Percentiles rank a stretch among this genome's conserved stretches.
Conservation (phyloP, 805 yeast species). For the Metschnikowia kunwiensis region DNA sequence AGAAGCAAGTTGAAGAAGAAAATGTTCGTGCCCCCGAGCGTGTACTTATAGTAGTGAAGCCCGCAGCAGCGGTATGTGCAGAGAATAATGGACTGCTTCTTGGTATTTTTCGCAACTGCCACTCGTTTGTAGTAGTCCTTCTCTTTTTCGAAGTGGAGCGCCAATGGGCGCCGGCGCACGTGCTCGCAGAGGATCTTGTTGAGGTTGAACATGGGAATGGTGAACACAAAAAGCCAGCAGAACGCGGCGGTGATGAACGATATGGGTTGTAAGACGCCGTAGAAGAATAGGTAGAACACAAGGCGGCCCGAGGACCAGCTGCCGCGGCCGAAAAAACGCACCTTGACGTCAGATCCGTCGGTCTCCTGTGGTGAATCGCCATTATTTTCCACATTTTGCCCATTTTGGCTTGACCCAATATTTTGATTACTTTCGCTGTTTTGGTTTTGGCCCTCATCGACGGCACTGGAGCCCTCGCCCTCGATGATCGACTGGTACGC, state of each 20-base stretch:
- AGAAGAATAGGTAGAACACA: slow-evolving; percentile 68
- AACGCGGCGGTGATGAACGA: slow-evolving; percentile 50
- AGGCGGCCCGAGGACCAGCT: slow-evolving; percentile 85
- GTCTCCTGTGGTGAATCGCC: slow-evolving; percentile 8
- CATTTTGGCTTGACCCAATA: too few species aligned
- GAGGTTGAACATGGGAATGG: slow-evolving; percentile 92
- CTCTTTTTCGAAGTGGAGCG: slow-evolving; percentile 69
- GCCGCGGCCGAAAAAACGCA: slow-evolving; percentile 85
- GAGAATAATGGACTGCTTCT: slow-evolving; percentile 59
- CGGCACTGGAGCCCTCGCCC: slow-evolving; percentile 16
- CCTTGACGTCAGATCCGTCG: slow-evolving; percentile 34
- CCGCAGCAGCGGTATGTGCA: slow-evolving; percentile 94
- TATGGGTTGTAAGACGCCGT: slow-evolving; percentile 67
- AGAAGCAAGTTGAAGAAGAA: slow-evolving; percentile 81
- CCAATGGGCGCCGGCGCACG: slow-evolving; percentile 85
- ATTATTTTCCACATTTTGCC: neutral
- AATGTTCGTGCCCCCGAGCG: slow-evolving; percentile 94
- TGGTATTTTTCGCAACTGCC: slow-evolving; percentile 23
- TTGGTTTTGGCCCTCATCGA: slow-evolving; percentile 20
- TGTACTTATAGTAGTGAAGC: slow-evolving; percentile 89
- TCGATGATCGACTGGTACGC: slow-evolving; percentile 32
- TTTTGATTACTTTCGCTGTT: slow-evolving; percentile 12
- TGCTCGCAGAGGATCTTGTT: slow-evolving; percentile 66
- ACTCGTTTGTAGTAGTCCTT: slow-evolving; percentile 41
- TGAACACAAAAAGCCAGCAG: slow-evolving; percentile 81